Evolutionary conservation across 139 green algal genomes (phyloP).

Genomic region (Yamagishiella unicocca): DNA sequence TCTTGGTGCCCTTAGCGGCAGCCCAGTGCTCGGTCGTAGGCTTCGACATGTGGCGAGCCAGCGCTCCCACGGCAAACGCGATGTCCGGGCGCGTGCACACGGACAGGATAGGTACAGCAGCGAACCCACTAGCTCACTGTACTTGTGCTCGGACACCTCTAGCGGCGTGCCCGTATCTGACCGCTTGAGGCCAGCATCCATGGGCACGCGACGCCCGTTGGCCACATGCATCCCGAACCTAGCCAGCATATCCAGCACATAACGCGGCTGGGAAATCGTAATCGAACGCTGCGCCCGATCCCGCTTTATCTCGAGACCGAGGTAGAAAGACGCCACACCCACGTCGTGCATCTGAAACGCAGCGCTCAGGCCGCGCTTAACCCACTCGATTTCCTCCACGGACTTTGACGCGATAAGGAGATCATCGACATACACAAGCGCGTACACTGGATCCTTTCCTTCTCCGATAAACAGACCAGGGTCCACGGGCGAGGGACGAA

Average conservation of each 20-base stretch:
- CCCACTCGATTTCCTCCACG: neutral
- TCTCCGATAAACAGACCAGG: no score
- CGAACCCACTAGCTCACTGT: neutral
- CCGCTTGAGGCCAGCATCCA: neutral
- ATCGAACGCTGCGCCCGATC: slow-evolving; percentile 21
- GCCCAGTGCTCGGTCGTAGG: neutral
- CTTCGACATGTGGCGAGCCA: neutral
- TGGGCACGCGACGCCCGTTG: no score
- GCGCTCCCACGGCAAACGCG: neutral
- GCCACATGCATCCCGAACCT: neutral
- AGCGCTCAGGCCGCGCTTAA: neutral
- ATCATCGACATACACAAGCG: slow-evolving; percentile 58
- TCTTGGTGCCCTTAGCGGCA: neutral
- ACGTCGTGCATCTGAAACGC: slow-evolving; percentile 47
- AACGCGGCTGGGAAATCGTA: slow-evolving; percentile 19
- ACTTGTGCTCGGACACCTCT: neutral
- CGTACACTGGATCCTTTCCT: no score
- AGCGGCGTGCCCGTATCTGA: neutral
- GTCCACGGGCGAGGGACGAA: no score
- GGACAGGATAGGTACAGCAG: slow-evolving; percentile 33
- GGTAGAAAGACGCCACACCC: slow-evolving; percentile 31
- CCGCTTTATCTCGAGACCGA: slow-evolving; percentile 34
- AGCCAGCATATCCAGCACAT: neutral
- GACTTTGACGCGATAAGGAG: slow-evolving; percentile 42
- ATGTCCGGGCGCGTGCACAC: slow-evolving; percentile 14